phyloP scores from a whole-genome alignment of 441 rosid species.

The Corymbia citriodora region DNA sequence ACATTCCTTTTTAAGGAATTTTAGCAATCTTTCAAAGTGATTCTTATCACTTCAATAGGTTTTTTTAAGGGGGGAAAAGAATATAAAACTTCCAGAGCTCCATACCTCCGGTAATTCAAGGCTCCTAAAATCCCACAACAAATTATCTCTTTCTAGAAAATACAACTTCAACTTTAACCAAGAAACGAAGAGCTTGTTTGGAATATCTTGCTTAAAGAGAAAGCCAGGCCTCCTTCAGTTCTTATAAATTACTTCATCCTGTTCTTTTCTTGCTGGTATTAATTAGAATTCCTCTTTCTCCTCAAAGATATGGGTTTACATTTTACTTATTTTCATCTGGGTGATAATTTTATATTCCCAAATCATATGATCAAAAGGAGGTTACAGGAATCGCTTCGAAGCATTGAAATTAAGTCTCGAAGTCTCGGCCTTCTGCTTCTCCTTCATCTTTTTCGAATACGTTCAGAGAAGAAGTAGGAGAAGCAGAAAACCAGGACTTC shows the following conservation, averaged over 20 bases:
- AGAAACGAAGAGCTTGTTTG: neutral
- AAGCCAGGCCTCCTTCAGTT: neutral
- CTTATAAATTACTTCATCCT: neutral
- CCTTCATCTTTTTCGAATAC: neutral
- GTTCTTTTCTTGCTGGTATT: neutral
- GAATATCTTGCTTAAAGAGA: neutral
- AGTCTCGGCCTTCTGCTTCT: neutral
- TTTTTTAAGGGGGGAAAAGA: neutral
- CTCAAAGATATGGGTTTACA: neutral
- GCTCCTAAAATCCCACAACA: neutral
- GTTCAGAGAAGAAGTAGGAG: accelerated
- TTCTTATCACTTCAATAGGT: neutral
- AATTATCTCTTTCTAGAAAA: neutral
- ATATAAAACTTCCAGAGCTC: neutral
- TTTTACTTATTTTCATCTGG: neutral
- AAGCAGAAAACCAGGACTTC: neutral
- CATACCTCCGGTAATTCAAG: neutral
- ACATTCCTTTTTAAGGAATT: neutral
- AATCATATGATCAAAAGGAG: neutral
- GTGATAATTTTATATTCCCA: neutral
- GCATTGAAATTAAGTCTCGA: neutral
- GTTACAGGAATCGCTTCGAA: neutral
- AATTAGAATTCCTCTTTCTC: neutral
- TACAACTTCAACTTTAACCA: neutral
- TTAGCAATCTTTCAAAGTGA: neutral